phyloP scores from a whole-genome alignment of 257 asterid species.

The Rubia yunnanensis region DNA sequence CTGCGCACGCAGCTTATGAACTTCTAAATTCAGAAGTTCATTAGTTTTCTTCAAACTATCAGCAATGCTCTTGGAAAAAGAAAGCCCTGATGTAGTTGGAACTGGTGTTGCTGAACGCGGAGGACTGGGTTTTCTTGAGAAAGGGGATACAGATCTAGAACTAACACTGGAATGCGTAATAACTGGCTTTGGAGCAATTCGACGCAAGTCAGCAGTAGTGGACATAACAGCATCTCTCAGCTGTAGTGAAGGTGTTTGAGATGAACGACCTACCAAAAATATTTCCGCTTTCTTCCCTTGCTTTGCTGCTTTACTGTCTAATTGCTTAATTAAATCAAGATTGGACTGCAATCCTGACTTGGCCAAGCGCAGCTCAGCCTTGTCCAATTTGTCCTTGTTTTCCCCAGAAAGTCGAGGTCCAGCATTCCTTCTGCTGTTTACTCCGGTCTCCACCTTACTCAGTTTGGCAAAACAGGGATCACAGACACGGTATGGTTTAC shows the following conservation, averaged over 20 bases:
- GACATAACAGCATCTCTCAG: slow-evolving; percentile 56
- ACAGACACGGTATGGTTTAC: slow-evolving; percentile 90
- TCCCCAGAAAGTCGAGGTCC: slow-evolving; percentile 80
- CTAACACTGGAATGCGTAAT: slow-evolving; percentile 50
- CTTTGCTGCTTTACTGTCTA: slow-evolving; percentile 76
- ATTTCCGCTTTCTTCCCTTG: slow-evolving; percentile 76
- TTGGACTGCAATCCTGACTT: slow-evolving; percentile 54
- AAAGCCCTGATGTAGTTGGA: slow-evolving; percentile 85
- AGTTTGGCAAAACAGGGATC: slow-evolving; percentile 78
- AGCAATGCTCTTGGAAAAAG: slow-evolving; percentile 63
- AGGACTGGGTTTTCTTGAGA: slow-evolving; percentile 82
- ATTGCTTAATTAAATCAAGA: slow-evolving; percentile 70
- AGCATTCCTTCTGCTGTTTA: slow-evolving; percentile 49
- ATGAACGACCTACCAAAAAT: slow-evolving; percentile 62
- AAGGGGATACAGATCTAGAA: slow-evolving; percentile 89
- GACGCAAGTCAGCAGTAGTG: slow-evolving; percentile 40
- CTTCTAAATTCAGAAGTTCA: slow-evolving; percentile 77
- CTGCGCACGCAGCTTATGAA: slow-evolving; percentile 72
- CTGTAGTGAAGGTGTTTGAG: slow-evolving; percentile 63
- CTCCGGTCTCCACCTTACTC: slow-evolving; percentile 65
- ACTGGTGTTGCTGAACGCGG: slow-evolving; percentile 89
- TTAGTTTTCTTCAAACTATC: slow-evolving; percentile 85
- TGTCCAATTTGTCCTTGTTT: slow-evolving; percentile 75
- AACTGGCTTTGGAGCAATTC: slow-evolving; percentile 59
- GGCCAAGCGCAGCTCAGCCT: slow-evolving; percentile 64